Percentiles rank a stretch among this genome's conserved stretches.
These are phyloP conservation scores for Paraconiothyrium brasiliense DNA, from an alignment of 2,329 filamentous ascomycete genomes.

Conservation along the genomic window DNA sequence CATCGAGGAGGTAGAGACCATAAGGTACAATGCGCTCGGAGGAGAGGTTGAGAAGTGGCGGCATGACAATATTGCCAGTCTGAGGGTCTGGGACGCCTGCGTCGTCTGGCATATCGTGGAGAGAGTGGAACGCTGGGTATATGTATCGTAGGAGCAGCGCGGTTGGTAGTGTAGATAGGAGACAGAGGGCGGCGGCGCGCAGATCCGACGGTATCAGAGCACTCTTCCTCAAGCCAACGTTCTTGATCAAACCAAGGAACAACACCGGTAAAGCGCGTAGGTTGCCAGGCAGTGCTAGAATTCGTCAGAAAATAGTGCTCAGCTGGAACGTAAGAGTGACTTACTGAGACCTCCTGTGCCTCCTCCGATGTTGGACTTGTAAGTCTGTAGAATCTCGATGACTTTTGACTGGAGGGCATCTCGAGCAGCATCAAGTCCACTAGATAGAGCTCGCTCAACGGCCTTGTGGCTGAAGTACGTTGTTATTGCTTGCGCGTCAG, in stretches of 20 bases:
- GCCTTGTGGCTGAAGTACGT: constrained; percentile 98
- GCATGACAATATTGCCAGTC: constrained; percentile 89
- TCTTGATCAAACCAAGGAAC: constrained; percentile 95
- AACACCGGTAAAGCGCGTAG: constrained; percentile 86
- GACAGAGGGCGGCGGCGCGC: constrained; percentile 88
- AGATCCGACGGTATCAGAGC: constrained; percentile 67
- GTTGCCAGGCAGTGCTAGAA: constrained; percentile 78
- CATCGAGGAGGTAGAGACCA: constrained; percentile 94
- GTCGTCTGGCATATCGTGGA: constrained; percentile 87
- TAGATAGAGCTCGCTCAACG: constrained; percentile 86
- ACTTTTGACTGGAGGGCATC: constrained; percentile 92
- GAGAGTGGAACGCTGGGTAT: constrained; percentile 54
- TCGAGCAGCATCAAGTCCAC: constrained; percentile 86
- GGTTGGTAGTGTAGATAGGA: constrained; percentile 91
- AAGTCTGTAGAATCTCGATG: constrained; percentile 90
- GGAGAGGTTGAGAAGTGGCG: constrained; percentile 83
- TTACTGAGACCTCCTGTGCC: constrained; percentile 77
- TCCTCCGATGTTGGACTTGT: constrained; percentile 94
- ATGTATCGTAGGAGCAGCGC: constrained; percentile 94
- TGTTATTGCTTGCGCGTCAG: constrained; percentile 91
- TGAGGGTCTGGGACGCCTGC: constrained; percentile 85
- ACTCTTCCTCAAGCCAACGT: constrained; percentile 66
- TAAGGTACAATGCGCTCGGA: constrained; percentile 89
- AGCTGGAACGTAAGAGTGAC: neutral
- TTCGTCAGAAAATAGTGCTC: constrained; percentile 2